phyloP scores from a whole-genome alignment of 495 filamentous ascomycete species.

The Ascobolus immersus region DNA sequence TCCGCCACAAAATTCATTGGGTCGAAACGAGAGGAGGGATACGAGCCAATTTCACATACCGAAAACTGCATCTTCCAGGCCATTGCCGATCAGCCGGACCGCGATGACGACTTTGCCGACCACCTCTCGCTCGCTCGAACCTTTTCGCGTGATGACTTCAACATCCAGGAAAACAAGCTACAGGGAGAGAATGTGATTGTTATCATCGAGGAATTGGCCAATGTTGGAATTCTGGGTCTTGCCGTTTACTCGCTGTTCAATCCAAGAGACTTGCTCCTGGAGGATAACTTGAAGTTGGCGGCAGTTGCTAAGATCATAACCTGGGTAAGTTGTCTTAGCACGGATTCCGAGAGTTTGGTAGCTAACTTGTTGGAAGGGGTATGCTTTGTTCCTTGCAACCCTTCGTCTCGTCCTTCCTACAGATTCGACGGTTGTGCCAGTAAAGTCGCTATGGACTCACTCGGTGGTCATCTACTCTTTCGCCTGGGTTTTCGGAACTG shows the following conservation, averaged over 20 bases:
- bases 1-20: neutral
- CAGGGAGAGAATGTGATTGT: slow-evolving; percentile 43
- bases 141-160: slow-evolving; percentile 32
- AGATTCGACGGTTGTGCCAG: slow-evolving; percentile 36
- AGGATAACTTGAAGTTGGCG: slow-evolving; percentile 22
- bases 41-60: neutral
- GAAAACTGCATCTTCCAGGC: slow-evolving; percentile 12
- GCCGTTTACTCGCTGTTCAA: slow-evolving; percentile 35
- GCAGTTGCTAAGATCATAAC: slow-evolving; percentile 13
- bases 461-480: slow-evolving; percentile 63
- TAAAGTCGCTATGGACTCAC: slow-evolving; percentile 65
- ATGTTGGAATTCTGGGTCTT: slow-evolving; percentile 42
- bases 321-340: slow-evolving; percentile 38
- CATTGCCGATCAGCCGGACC: slow-evolving; percentile 20
- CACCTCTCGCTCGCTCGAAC: slow-evolving; percentile 37
- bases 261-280: slow-evolving; percentile 25
- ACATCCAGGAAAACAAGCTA: slow-evolving; percentile 54
- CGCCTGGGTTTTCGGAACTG: slow-evolving; percentile 51
- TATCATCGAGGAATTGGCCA: slow-evolving; percentile 43
- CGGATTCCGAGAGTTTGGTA: neutral
- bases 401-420: slow-evolving; percentile 50
- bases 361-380: slow-evolving; percentile 32
- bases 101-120: slow-evolving; percentile 38
- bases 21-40: slow-evolving; percentile 2
- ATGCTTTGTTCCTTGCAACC: slow-evolving; percentile 49